A percentile compares a stretch with the other conserved stretches of the same genome.
Evolutionary conservation across 2,329 filamentous ascomycete species (phyloP).

Genomic region (Colletotrichum chlorophyti): DNA sequence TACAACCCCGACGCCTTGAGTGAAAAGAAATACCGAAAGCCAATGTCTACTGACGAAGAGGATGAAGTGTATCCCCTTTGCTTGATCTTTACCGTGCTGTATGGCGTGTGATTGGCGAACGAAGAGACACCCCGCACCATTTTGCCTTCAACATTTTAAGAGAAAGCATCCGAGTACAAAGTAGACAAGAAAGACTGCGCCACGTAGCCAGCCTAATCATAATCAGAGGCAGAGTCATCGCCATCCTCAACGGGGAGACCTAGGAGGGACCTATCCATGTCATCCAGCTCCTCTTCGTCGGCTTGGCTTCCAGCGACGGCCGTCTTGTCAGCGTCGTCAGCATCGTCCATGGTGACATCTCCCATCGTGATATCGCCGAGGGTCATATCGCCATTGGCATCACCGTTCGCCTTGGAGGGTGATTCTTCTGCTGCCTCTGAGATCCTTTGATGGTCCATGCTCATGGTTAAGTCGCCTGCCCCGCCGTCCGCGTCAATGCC

Average conservation of each 20-base stretch:
- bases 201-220: conserved; percentile 3
- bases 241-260: conserved; percentile 23
- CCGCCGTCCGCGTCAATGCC: conserved; percentile 28
- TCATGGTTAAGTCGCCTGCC: conserved; percentile 33
- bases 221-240: conserved; percentile 17
- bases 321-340: conserved; percentile 44
- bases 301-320: conserved; percentile 32
- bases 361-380: conserved; percentile 42
- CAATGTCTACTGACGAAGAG: background rate
- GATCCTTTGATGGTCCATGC: conserved; percentile 39
- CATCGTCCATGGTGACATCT: conserved; percentile 57
- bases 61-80: no score
- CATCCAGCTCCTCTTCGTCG: conserved; percentile 49
- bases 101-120: no score
- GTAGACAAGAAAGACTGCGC: no score
- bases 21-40: background rate
- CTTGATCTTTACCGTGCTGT: no score
- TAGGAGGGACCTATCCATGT: conserved; percentile 34
- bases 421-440: conserved; percentile 23
- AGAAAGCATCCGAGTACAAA: background rate
- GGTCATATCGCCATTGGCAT: conserved; percentile 43
- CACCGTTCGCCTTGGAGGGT: conserved; percentile 37
- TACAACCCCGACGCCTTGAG: conserved; percentile 22
- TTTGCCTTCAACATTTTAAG: background rate
- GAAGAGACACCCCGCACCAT: no score